These are phyloP conservation scores for Azolla pinnata DNA, from an alignment of 75 land plant genomes.

Conservation along the genomic window DNA sequence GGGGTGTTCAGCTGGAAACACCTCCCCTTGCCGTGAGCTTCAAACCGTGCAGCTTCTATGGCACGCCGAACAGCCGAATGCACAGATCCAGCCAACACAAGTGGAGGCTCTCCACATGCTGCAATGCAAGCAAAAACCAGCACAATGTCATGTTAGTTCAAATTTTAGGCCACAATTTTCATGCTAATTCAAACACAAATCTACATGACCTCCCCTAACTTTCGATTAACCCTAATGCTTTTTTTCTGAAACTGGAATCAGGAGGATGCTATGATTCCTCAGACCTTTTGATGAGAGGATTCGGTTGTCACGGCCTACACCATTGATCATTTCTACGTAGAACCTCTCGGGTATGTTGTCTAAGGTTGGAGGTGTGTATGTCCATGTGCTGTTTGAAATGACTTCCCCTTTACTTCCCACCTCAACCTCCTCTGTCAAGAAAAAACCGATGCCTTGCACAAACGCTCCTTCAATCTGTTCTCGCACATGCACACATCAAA, in stretches of 20 bases:
- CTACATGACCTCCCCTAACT: neutral
- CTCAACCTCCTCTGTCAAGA: conserved; percentile 55
- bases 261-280: no score
- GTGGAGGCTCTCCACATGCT: conserved; percentile 45
- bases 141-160: neutral
- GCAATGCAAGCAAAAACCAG: neutral
- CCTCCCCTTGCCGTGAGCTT: conserved; percentile 6
- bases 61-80: conserved; percentile 36
- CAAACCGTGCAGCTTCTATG: conserved; percentile 30
- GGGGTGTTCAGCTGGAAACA: conserved; percentile 11
- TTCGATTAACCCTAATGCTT: no score
- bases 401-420: conserved; percentile 44
- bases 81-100: conserved; percentile 34
- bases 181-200: neutral
- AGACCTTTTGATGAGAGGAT: conserved; percentile 86
- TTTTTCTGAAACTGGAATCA: no score
- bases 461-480: conserved; percentile 90
- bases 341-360: conserved; percentile 70
- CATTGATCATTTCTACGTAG: conserved; percentile 69
- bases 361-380: conserved; percentile 77
- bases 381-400: conserved; percentile 72
- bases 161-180: neutral
- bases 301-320: conserved; percentile 56
- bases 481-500: neutral
- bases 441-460: conserved; percentile 86